Conservation (phyloP, 106 monocot genomes). For the Cymbidium sinense region DNA sequence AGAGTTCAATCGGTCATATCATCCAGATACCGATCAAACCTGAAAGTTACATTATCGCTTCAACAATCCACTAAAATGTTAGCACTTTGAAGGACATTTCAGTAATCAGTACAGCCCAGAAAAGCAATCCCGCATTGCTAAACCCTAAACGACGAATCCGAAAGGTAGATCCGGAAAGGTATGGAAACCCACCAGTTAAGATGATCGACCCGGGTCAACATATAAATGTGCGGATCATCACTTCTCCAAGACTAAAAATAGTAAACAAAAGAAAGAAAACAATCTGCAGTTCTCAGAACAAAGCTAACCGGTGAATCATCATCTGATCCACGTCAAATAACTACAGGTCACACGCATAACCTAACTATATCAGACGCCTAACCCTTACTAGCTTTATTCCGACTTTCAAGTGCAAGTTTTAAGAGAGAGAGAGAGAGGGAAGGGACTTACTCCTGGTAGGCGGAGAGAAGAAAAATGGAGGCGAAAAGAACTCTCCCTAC, state of each 20-base stretch:
- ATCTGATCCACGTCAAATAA: not conserved
- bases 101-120: not conserved
- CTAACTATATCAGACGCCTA: not conserved
- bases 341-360: not conserved
- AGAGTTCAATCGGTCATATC: not conserved
- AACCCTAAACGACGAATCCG: not conserved
- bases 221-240: not conserved
- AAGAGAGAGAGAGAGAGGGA: not conserved
- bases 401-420: not conserved
- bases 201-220: not conserved
- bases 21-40: not conserved
- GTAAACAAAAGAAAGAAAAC: not conserved
- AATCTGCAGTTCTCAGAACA: not conserved
- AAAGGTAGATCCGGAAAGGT: not conserved
- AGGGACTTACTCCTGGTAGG: slow-evolving; percentile 38
- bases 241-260: not conserved
- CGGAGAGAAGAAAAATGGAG: slow-evolving; percentile 42
- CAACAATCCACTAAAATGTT: not conserved
- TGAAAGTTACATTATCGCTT: not conserved
- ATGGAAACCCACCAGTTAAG: not conserved
- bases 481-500: slow-evolving; percentile 47
- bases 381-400: not conserved
- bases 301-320: not conserved
- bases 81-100: not conserved
- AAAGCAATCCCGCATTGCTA: not conserved